A percentile compares a stretch with the other conserved stretches of the same genome.
phyloP scores from a whole-genome alignment of 192 early-diverging fungal species.

The Coemansia sp. region DNA sequence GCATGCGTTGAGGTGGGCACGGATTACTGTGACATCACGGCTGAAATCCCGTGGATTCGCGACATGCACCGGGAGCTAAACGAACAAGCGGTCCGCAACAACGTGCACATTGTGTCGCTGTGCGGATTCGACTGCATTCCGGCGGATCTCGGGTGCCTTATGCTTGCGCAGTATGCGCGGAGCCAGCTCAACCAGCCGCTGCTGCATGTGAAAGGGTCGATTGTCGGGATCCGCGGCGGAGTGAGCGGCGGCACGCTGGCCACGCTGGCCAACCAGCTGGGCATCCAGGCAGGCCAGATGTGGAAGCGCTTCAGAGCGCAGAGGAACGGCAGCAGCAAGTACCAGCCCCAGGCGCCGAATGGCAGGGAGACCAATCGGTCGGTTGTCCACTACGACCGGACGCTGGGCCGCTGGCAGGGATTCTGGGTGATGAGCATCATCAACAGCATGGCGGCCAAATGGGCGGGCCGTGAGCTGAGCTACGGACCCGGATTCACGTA shows the following conservation, averaged over 20 bases:
- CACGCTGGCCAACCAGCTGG: constrained; percentile 26
- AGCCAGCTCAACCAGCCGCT: constrained; percentile 52
- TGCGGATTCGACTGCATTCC: constrained; percentile 94
- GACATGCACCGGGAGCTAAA: constrained; percentile 67
- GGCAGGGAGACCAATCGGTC: constrained; percentile 9
- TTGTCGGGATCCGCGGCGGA: constrained; percentile 55
- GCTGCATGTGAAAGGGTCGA: constrained; percentile 62
- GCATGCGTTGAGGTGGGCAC: constrained; percentile 54
- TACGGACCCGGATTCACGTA: constrained; percentile 64
- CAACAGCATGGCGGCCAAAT: constrained; percentile 22
- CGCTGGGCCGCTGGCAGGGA: constrained; percentile 48
- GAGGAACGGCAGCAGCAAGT: neutral
- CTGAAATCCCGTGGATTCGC: constrained; percentile 67
- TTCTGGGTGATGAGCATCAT: constrained; percentile 49
- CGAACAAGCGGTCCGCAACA: constrained; percentile 60
- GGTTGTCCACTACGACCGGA: constrained; percentile 42
- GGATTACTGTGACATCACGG: constrained; percentile 91
- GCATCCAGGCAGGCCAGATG: constrained; percentile 2
- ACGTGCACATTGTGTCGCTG: constrained; percentile 71
- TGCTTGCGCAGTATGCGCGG: constrained; percentile 63
- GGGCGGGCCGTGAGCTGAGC: constrained; percentile 24
- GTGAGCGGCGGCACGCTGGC: constrained; percentile 70
- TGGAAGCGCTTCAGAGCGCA: neutral
- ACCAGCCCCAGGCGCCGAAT: neutral
- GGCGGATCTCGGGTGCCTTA: constrained; percentile 77